phyloP scores from a whole-genome alignment of 371 early-diverging fungal genomes.

The Dichotomocladium elegans region DNA sequence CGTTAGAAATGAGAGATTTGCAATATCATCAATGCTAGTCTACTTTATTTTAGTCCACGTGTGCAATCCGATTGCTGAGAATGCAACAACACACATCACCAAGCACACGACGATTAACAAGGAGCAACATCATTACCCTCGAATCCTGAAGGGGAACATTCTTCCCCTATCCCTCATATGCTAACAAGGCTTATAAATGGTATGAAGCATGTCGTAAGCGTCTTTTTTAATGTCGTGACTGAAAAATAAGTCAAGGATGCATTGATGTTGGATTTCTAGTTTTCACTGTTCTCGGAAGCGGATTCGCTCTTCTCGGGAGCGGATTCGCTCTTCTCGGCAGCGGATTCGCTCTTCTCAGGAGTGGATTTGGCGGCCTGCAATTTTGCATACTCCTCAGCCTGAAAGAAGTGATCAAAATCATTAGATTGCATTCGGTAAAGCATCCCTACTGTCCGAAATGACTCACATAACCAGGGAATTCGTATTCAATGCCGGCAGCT shows the following conservation, averaged over 20 bases:
- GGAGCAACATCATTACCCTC: too few relatives aligned
- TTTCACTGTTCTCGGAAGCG: background rate
- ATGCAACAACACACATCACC: background rate
- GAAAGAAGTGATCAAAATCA: background rate
- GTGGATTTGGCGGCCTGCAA: background rate
- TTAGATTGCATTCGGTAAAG: background rate
- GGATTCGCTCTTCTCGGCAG: background rate
- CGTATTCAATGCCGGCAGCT: slow-evolving; percentile 76
- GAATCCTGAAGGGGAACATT: too few relatives aligned
- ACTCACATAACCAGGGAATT: slow-evolving; percentile 65
- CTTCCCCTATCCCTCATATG: background rate
- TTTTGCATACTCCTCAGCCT: slow-evolving; percentile 2
- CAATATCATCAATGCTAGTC: too few relatives aligned
- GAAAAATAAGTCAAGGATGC: background rate
- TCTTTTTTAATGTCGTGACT: background rate
- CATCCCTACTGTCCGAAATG: background rate
- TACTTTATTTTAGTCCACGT: too few relatives aligned
- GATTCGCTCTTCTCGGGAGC: too few relatives aligned
- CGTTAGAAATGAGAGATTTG: too few relatives aligned
- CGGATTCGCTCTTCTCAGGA: background rate
- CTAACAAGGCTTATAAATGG: background rate
- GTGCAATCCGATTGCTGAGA: too few relatives aligned
- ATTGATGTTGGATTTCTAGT: background rate
- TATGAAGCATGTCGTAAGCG: background rate
- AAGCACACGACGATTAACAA: background rate